A percentile compares a stretch with the other conserved stretches of the same genome.
phyloP scores from a whole-genome alignment of 306 rosid genomes.

The Spatholobus suberectus region DNA sequence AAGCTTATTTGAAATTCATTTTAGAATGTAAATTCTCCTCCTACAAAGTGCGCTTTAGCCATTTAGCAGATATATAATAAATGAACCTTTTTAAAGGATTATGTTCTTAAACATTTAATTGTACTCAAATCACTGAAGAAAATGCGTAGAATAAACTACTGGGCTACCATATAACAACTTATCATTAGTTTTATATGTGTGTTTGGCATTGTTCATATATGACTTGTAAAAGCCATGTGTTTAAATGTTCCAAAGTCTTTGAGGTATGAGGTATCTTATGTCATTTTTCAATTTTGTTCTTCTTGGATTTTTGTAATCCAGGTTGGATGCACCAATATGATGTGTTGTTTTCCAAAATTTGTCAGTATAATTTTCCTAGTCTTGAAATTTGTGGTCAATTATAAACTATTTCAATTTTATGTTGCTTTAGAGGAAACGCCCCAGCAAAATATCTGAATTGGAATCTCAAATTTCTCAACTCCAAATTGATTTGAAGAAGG shows the following conservation, averaged over 20 bases:
- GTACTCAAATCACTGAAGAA: background rate
- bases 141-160: background rate
- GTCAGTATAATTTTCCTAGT: background rate
- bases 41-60: background rate
- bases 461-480: constrained; percentile 86
- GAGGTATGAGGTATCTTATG: background rate
- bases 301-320: background rate
- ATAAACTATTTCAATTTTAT: constrained; percentile 31
- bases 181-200: background rate
- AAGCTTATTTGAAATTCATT: background rate
- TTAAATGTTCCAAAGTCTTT: background rate
- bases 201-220: background rate
- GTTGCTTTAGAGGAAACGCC: constrained; percentile 75
- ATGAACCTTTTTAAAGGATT: constrained; percentile 4
- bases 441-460: constrained; percentile 83
- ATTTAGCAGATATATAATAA: background rate
- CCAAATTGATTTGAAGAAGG: constrained; percentile 72
- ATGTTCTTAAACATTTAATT: background rate
- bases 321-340: background rate
- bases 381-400: constrained; percentile 14
- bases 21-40: background rate
- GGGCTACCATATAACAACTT: background rate
- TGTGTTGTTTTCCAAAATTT: background rate
- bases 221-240: background rate
- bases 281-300: constrained; percentile 2